Percentiles rank a stretch among this genome's conserved stretches.
These are phyloP conservation scores for Fusarium armeniacum DNA, from an alignment of 2,329 filamentous ascomycete genomes.

Conservation along the genomic window DNA sequence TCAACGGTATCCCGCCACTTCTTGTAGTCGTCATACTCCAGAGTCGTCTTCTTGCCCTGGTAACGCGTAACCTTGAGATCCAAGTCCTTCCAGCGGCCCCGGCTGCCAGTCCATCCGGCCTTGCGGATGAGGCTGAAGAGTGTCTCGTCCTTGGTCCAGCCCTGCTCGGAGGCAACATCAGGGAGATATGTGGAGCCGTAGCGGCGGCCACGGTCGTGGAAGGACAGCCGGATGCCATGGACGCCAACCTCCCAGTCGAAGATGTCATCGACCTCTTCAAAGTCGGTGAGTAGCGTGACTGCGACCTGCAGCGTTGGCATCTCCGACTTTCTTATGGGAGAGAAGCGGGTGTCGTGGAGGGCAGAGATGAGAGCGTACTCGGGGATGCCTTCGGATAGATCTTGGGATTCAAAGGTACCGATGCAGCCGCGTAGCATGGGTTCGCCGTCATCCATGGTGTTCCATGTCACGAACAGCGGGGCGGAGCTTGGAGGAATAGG, in stretches of 20 bases:
- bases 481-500: constrained; percentile 62
- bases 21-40: constrained; percentile 81
- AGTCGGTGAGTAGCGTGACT: constrained; percentile 88
- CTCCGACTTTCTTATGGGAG: constrained; percentile 66
- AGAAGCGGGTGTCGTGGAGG: constrained; percentile 73
- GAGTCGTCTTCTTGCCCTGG: constrained; percentile 82
- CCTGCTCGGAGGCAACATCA: constrained; percentile 91
- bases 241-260: constrained; percentile 89
- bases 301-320: constrained; percentile 72
- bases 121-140: constrained; percentile 92
- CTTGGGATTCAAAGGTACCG: constrained; percentile 87
- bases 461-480: constrained; percentile 96
- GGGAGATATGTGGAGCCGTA: constrained; percentile 93
- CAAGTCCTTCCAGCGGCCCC: constrained; percentile 83
- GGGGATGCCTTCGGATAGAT: constrained; percentile 78
- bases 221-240: constrained; percentile 90
- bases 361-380: constrained; percentile 87
- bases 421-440: constrained; percentile 90
- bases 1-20: constrained; percentile 82
- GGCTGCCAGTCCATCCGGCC: constrained; percentile 90
- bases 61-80: constrained; percentile 86
- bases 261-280: constrained; percentile 79
- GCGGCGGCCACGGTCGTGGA: constrained; percentile 78
- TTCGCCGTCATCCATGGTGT: constrained; percentile 68
- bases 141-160: constrained; percentile 94